These are phyloP conservation scores for Dioszegia crocea DNA, from an alignment of 768 basidiomycete genomes.

Conservation along the genomic window DNA sequence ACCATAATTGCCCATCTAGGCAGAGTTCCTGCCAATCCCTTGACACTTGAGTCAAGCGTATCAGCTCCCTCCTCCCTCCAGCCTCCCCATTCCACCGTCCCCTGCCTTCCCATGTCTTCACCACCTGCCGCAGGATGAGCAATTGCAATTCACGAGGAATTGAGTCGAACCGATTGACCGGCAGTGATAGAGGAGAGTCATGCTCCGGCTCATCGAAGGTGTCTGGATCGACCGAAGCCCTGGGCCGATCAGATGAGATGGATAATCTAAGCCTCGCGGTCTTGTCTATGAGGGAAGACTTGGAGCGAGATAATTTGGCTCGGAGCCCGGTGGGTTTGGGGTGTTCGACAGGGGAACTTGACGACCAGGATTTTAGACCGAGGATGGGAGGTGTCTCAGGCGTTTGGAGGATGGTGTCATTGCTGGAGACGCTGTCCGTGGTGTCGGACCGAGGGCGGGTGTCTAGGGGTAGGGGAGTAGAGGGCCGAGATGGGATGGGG, in stretches of 20 bases:
- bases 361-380: not conserved
- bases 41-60: conserved; percentile 34
- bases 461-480: not conserved
- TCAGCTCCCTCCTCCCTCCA: conserved; percentile 27
- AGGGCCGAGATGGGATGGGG: not conserved
- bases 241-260: not conserved
- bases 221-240: not conserved
- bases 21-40: conserved; percentile 33
- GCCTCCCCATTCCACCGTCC: conserved; percentile 24
- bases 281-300: not conserved
- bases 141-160: conserved; percentile 32
- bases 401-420: not conserved
- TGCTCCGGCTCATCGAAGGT: not conserved
- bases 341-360: not conserved
- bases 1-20: conserved; percentile 42
- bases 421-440: not conserved
- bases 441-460: conserved; percentile 5
- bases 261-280: not conserved
- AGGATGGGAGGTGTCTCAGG: conserved; percentile 1
- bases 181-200: not conserved
- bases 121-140: conserved; percentile 18
- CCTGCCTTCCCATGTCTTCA: conserved; percentile 7
- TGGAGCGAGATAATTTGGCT: not conserved
- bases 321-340: not conserved
- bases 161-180: conserved; percentile 17